Percentiles rank a stretch among this genome's conserved stretches.
Conservation (phyloP, 139 green algal species). For the Volvox africanus region DNA sequence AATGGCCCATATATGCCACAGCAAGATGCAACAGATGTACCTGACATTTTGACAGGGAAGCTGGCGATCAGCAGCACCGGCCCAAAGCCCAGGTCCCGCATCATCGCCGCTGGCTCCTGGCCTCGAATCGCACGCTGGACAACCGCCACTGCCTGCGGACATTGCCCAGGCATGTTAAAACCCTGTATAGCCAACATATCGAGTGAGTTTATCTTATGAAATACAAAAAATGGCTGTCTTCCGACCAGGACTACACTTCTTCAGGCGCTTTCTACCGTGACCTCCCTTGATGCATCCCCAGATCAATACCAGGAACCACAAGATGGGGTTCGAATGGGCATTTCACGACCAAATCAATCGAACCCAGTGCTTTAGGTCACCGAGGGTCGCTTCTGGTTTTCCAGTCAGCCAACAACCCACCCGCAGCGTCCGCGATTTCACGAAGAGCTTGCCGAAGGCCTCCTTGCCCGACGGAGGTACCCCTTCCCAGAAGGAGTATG, state of each 20-base stretch:
- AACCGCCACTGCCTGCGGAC: constrained; percentile 76
- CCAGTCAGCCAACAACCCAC: constrained; percentile 22
- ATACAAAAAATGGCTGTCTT: too few species aligned
- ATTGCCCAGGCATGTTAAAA: neutral
- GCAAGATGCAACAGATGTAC: constrained; percentile 48
- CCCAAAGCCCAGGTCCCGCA: constrained; percentile 86
- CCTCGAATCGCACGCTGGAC: constrained; percentile 79
- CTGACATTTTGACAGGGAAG: constrained; percentile 91
- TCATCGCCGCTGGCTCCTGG: constrained; percentile 69
- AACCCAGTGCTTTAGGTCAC: too few species aligned
- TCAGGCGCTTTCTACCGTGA: too few species aligned
- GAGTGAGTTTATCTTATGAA: too few species aligned
- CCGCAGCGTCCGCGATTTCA: constrained; percentile 62
- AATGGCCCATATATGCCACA: too few species aligned
- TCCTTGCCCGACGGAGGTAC: constrained; percentile 77
- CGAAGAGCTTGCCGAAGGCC: constrained; percentile 89
- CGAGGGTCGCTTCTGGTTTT: too few species aligned
- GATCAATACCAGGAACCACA: too few species aligned
- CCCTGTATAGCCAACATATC: too few species aligned
- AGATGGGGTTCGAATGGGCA: too few species aligned
- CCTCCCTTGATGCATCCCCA: too few species aligned
- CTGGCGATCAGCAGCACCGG: constrained; percentile 75
- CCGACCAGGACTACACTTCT: too few species aligned
- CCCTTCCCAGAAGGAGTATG: constrained; percentile 96
- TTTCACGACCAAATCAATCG: too few species aligned